Conservation (phyloP, 2,329 filamentous ascomycete genomes). For the Hypomyces rosellus region DNA sequence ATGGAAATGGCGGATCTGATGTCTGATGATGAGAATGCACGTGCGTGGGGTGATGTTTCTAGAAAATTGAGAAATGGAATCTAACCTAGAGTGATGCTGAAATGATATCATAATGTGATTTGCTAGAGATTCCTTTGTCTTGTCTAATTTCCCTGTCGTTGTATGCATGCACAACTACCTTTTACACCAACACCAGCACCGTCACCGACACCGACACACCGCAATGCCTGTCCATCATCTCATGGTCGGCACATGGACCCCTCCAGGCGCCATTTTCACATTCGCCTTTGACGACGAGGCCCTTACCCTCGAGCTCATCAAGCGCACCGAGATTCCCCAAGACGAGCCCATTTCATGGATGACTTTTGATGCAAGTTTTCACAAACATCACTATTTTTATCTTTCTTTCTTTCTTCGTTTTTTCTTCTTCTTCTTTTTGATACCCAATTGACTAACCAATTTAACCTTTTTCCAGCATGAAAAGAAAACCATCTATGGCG, state of each 20-base stretch:
- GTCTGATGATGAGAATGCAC: too few species aligned
- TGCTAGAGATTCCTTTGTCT: too few species aligned
- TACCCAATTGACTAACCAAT: background rate
- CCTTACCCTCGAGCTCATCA: conserved; percentile 66
- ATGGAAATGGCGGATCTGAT: too few species aligned
- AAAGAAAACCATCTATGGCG: conserved; percentile 80
- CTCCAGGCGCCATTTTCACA: conserved; percentile 83
- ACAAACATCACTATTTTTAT: too few species aligned
- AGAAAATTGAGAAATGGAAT: too few species aligned
- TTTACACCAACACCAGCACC: background rate
- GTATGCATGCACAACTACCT: too few species aligned
- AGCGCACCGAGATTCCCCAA: conserved; percentile 72
- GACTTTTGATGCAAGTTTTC: conserved; percentile 74
- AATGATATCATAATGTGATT: too few species aligned
- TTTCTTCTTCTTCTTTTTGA: too few species aligned
- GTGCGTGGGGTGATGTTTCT: too few species aligned
- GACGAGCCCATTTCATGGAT: conserved; percentile 93
- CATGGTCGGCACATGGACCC: conserved; percentile 90
- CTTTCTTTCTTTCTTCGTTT: too few species aligned
- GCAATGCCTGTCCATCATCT: conserved; percentile 74
- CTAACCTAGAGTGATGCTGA: too few species aligned
- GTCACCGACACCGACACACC: background rate
- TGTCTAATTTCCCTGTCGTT: background rate
- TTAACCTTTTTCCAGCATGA: conserved; percentile 50
- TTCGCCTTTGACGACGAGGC: conserved; percentile 81